Base-by-base conservation (phyloP, 2,329 filamentous ascomycete species). In the Paraphaeosphaeria sporulosa region DNA sequence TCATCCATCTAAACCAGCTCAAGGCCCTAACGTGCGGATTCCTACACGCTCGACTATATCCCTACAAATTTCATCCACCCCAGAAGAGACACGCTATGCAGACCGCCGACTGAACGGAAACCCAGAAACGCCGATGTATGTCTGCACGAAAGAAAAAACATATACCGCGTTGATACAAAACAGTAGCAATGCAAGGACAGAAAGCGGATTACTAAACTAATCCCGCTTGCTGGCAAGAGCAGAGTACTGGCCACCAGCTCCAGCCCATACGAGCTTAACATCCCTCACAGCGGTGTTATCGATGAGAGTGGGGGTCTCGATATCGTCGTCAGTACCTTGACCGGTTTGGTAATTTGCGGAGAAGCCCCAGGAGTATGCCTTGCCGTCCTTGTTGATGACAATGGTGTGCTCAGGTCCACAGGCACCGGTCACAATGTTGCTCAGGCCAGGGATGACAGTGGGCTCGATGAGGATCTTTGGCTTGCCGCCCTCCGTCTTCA, bases 241-340 rank as follows among this genome's bases (percentile, higher is more conserved):
- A 1, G 89, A 90, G 76, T 88, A 97, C 74, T 97, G 94, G 5
- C 93, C 93, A 65, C 94, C 94, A n/a, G 90, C 90, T 46, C 91
- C 92, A n/a, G 91, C 91, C 79, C 85, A 92, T 36, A 88, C 84
- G 46, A 97, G 84, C 76, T 89, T 88, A 79, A 90, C 89, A 44
- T 87, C 91, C 32, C 88, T 85, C 30, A 95, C 86, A 44, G 93
- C 93, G 13, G 89, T 91, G 81, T 97, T 97, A 71, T 96, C 91
- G 58, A 97, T 91, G 51, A 89, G 71, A 0, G 90, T 95, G 0
- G 94, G 92, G 25, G 86, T 84, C 67, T 90, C 85, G 32, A 97
- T 85, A 68, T 97, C 93, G 52, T 95, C 91, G n/a, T 87, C 87
- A 1, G 85, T 89, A 44, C 91, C 91, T 69, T 89, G 89, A 12